Base-by-base conservation (phyloP, 768 basidiomycete species). In the Mycena sanguinolenta region DNA sequence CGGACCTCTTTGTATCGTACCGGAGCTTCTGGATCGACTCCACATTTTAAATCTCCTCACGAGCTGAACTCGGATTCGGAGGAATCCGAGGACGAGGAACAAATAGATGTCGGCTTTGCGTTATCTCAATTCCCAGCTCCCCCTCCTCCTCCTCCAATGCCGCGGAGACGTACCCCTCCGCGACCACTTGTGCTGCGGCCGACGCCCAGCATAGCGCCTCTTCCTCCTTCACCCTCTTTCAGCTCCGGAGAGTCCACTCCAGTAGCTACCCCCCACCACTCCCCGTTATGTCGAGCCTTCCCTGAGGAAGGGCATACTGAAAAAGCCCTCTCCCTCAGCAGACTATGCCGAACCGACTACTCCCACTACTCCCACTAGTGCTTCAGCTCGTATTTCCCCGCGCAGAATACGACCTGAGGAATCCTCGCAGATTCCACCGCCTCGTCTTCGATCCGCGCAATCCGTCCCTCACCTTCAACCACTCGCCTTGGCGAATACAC, bases 211-310 rank as follows among this genome's bases (percentile, higher is more conserved):
- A 74, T 79, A 55, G 76, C 76, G 27, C 73, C 78, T 28, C 75
- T 81, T 27, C 78, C 83, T 13, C 79, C 82, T 57, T 80, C 82
- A 21, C 80, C 82, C 0, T 66, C 74, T 17, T 57, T 67, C 23
- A 81, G 80, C 64, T 83, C 84, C 28, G 71, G 73, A 44, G 83
- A 85, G 68, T 84, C 84, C 50, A 87, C 85, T 23, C 84, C 85
- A 3, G 71, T 84, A 16, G 76, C 80, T 59, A 86, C 84, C 38
- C n/a, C 85, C 86, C 21, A 84, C 82, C 3, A 81, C 83, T 9
- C 77, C 82, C 46, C 76, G 75, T 28, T 76, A 42, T 54, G 55
- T 53, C 25, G 70, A 61, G 25, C 69, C 72, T 21, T 54, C 58
- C 2, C 21, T 39, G n/a, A 70, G 70, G 28, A 75, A 74, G 46